A percentile compares a stretch with the other conserved stretches of the same genome.
phyloP scores from a whole-genome alignment of 225 moss, liverwort and hornwort species.

The Straminergon stramineum region DNA sequence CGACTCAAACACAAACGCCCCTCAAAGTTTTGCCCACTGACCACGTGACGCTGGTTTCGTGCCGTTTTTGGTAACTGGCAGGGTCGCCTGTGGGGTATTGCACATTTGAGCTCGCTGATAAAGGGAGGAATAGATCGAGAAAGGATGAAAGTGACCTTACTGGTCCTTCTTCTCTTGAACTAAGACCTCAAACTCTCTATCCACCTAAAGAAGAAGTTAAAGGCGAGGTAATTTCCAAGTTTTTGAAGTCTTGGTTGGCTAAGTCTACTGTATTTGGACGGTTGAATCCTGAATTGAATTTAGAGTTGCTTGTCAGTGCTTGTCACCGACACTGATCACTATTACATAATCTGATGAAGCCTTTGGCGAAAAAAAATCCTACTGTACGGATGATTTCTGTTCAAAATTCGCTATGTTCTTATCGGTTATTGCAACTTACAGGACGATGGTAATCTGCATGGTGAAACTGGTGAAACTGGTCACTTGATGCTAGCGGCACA shows the following conservation, averaged over 20 bases:
- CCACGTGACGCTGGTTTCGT: neutral
- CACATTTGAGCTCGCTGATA: slow-evolving; percentile 29
- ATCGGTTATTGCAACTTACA: neutral
- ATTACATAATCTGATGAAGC: neutral
- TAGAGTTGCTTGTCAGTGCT: neutral
- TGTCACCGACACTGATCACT: neutral
- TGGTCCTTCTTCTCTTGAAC: slow-evolving; percentile 33
- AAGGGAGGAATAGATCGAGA: neutral
- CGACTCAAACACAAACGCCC: neutral
- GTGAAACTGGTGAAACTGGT: slow-evolving; percentile 22
- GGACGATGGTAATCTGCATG: neutral
- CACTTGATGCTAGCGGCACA: slow-evolving; percentile 50
- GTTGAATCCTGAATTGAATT: neutral
- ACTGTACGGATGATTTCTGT: neutral
- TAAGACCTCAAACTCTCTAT: slow-evolving; percentile 43
- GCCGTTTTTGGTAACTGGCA: slow-evolving; percentile 11
- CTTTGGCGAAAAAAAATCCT: neutral
- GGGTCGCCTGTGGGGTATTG: slow-evolving; percentile 66
- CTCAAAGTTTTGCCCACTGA: neutral
- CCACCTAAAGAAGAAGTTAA: neutral
- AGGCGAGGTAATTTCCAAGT: slow-evolving; percentile 31
- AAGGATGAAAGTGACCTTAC: slow-evolving; percentile 8
- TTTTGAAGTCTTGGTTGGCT: neutral
- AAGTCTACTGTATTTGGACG: neutral
- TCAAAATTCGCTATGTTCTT: neutral